Evolutionary conservation across 176 grass and related monocot genomes (phyloP).

Genomic region (Oryza meyeriana): DNA sequence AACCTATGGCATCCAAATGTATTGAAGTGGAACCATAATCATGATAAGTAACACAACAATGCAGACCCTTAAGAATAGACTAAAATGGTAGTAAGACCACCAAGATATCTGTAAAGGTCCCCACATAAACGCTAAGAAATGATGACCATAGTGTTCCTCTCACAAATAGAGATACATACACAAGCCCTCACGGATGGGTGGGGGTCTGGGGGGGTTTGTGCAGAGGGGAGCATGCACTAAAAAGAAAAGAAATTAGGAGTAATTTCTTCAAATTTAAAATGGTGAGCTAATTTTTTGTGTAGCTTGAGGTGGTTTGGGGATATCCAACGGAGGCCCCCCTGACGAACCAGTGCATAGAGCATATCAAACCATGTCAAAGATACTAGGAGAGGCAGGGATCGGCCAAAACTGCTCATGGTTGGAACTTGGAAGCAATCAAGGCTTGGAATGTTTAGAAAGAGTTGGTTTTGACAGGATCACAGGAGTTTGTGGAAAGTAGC

Average conservation of each 20-base stretch:
- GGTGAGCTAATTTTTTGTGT: not conserved
- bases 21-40: not conserved
- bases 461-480: not conserved
- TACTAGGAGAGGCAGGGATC: no score
- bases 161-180: constrained; percentile 5
- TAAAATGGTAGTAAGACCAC: not conserved
- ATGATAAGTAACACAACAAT: constrained; percentile 5
- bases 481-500: no score
- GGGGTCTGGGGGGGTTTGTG: not conserved
- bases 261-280: constrained; percentile 10
- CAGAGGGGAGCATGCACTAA: not conserved
- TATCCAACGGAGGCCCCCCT: not conserved
- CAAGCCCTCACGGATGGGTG: not conserved
- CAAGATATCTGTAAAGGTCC: not conserved
- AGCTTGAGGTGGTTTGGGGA: not conserved
- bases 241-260: not conserved
- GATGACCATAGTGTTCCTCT: not conserved
- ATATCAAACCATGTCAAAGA: not conserved
- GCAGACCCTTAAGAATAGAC: not conserved
- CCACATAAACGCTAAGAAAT: not conserved
- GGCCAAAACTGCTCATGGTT: not conserved
- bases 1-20: constrained; percentile 1
- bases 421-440: not conserved
- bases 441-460: not conserved
- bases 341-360: not conserved